phyloP scores from a whole-genome alignment of 2,329 filamentous ascomycete genomes.

The Cercospora berteroae region DNA sequence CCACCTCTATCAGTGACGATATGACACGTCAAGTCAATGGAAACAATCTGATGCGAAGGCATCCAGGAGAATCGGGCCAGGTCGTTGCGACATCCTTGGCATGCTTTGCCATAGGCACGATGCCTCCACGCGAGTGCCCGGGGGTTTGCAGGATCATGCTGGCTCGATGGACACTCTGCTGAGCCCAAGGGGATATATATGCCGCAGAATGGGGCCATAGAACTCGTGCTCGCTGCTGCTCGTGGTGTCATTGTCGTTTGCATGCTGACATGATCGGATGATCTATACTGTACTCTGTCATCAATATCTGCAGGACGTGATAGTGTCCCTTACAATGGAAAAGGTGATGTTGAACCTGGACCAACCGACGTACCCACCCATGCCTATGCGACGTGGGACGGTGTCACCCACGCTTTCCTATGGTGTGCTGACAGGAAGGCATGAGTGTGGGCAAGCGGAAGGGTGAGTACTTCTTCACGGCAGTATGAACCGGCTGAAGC shows the following conservation, averaged over 20 bases:
- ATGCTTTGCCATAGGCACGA: neutral
- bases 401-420: neutral
- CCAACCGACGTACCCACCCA: neutral
- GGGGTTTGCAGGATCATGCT: neutral
- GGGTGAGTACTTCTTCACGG: neutral
- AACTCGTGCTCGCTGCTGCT: neutral
- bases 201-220: neutral
- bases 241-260: neutral
- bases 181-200: neutral
- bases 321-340: neutral
- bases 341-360: neutral
- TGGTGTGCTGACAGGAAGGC: neutral
- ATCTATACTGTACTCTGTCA: neutral
- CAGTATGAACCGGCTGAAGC: neutral
- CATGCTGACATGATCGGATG: neutral
- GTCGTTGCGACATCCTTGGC: neutral
- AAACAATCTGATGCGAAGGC: neutral
- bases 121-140: neutral
- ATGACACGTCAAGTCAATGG: neutral
- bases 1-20: neutral
- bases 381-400: neutral
- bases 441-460: neutral
- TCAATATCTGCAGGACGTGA: neutral
- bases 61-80: neutral
- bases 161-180: neutral